Base-by-base conservation (phyloP, 345 rosid species). In the Citrus inodora region DNA sequence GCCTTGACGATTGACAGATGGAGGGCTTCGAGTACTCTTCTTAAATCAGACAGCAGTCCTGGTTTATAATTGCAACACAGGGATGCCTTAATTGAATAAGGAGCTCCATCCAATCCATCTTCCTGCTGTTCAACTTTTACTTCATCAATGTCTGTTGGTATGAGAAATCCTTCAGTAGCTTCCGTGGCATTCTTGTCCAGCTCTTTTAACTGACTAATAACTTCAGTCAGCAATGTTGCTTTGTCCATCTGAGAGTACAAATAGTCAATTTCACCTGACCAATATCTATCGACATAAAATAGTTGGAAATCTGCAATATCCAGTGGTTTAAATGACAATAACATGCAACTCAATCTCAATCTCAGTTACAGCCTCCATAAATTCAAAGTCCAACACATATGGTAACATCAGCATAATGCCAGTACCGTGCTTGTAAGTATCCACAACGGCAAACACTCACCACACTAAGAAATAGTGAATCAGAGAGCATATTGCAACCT, bases 141-240 rank as follows among this genome's bases (percentile, higher is more conserved):
- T 82, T 89, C 88, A 69, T 89, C 90, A 19, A 71, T 68, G 60
- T 81, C 88, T 74, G 79, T 78, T 67, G 92, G 92, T 51, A 89
- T 83, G 32, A 86, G 76, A 74, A 84, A 71, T 17, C 83, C 86
- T 78, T 79, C 27, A 70, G 81, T 68, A 59, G 86, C 86, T 80
- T 86, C 87, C 3, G 63, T 21, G 1, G 87, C 87, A 63, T 71
- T 82, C 83, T 73, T 72, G 76, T 82, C 79, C 68, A 84, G 87
- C 64, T 84, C 80, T 73, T 81, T 84, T 58, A 87, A 71, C 46
- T 79, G 83, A 17, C 9, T 70, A 16, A 89, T 66, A 10, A 87
- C 92, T 74, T 86, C 87, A 11, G 86, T 80, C 65, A 89, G 86
- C 72, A 89, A 67, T 2, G 88, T 74, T 73, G 92, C 90, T 80